Evolutionary conservation across 1,284 basidiomycete genomes (phyloP).

Genomic region (Rhodotorula sp.): DNA sequence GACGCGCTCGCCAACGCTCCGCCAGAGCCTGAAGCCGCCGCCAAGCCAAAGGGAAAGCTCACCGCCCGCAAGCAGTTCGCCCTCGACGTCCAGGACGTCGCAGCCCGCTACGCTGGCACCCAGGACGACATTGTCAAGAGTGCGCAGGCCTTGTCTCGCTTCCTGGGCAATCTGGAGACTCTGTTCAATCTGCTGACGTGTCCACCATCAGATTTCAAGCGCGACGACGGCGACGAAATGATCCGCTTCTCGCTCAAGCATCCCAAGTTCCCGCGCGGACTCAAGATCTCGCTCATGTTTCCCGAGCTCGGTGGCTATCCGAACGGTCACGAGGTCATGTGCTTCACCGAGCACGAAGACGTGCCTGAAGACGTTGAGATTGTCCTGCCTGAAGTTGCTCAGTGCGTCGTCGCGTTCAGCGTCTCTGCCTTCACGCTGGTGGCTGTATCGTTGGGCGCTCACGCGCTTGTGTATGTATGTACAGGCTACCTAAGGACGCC

Average conservation of each 20-base stretch:
- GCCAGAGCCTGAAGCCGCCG: not conserved
- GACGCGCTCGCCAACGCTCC: not conserved
- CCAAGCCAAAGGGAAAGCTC: conserved; percentile 32
- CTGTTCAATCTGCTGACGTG: not conserved
- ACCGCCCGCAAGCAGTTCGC: conserved; percentile 36
- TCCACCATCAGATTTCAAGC: conserved; percentile 19
- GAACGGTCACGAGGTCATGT: conserved; percentile 23
- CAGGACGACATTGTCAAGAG: conserved; percentile 14
- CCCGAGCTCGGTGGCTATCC: conserved; percentile 40
- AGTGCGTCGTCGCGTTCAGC: conserved; percentile 14
- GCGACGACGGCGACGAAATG: conserved; percentile 35
- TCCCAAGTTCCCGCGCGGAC: conserved; percentile 6
- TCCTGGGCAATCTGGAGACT: not conserved
- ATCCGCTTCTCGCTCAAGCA: conserved; percentile 28
- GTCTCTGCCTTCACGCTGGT: not conserved
- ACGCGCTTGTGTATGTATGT: not conserved
- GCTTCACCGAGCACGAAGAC: conserved; percentile 32
- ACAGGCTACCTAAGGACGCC: conserved; percentile 20
- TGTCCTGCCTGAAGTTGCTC: conserved; percentile 26
- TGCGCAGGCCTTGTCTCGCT: not conserved
- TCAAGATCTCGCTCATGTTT: conserved; percentile 32
- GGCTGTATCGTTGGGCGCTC: rapidly evolving
- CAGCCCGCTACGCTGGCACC: conserved; percentile 7
- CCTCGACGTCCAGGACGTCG: conserved; percentile 13
- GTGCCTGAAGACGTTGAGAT: conserved; percentile 16